These are phyloP conservation scores for Zygoascus biomembranicola DNA, from an alignment of 805 yeast species.

Conservation along the genomic window DNA sequence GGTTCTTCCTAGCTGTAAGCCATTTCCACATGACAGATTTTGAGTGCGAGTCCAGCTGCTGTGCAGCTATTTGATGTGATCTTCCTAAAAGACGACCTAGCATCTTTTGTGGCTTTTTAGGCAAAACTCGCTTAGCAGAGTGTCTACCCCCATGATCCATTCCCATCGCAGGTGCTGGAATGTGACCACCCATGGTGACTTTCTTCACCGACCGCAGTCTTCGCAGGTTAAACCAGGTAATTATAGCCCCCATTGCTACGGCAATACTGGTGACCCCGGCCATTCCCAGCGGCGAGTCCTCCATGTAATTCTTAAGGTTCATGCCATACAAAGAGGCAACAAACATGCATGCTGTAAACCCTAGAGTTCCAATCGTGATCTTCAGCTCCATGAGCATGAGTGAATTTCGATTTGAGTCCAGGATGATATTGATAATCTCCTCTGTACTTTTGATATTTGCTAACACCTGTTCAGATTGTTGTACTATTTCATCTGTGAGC, in stretches of 20 bases:
- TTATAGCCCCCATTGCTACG: constrained; percentile 19
- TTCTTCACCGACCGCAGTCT: constrained; percentile 57
- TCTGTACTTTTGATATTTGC: constrained; percentile 85
- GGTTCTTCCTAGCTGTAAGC: constrained; percentile 12
- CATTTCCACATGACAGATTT: constrained; percentile 16
- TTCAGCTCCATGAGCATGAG: constrained; percentile 80
- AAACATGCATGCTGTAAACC: constrained; percentile 76
- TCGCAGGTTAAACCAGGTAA: constrained; percentile 49
- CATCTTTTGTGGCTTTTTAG: background rate
- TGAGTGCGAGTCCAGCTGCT: background rate
- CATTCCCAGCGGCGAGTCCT: constrained; percentile 70
- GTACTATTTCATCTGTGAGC: constrained; percentile 90
- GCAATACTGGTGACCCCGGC: constrained; percentile 36
- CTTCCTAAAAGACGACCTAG: background rate
- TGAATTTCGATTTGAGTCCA: constrained; percentile 87
- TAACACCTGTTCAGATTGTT: constrained; percentile 74
- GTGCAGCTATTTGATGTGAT: background rate
- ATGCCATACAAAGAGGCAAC: constrained; percentile 91
- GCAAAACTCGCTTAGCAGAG: background rate
- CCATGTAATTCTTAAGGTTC: constrained; percentile 90
- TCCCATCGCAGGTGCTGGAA: background rate
- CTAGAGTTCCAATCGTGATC: constrained; percentile 74
- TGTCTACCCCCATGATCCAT: background rate
- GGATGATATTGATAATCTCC: constrained; percentile 82
- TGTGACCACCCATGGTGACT: constrained; percentile 52